Conservation (phyloP, 1,284 basidiomycete species). For the Apiotrichum brassicae region DNA sequence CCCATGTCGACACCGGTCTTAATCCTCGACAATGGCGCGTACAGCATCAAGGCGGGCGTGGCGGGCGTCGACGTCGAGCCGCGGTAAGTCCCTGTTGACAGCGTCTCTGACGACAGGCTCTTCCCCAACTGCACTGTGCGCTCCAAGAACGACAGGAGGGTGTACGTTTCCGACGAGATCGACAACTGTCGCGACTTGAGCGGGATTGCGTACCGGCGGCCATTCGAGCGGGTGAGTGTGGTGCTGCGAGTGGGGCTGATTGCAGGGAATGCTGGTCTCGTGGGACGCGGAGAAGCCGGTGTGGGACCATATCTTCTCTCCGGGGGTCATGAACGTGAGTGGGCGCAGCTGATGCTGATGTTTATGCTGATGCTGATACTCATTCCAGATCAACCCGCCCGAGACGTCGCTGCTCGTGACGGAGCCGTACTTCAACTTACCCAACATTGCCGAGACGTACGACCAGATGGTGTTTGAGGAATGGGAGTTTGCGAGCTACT, state of each 20-base stretch:
- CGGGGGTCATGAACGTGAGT: conserved; percentile 61
- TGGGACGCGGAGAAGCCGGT: conserved; percentile 89
- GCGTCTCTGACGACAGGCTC: conserved; percentile 49
- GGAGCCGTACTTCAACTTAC: conserved; percentile 88
- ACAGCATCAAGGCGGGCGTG: conserved; percentile 68
- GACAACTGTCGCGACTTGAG: conserved; percentile 67
- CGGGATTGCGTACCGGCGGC: conserved; percentile 68
- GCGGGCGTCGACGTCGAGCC: conserved; percentile 42
- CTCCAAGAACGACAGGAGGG: conserved; percentile 68
- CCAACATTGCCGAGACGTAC: conserved; percentile 81
- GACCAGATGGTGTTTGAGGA: conserved; percentile 95
- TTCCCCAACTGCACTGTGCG: conserved; percentile 72
- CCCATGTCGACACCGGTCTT: conserved; percentile 49
- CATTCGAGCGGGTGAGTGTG: conserved; percentile 68
- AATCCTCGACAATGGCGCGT: conserved; percentile 79
- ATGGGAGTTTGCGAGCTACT: conserved; percentile 82
- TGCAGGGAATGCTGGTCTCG: conserved; percentile 77
- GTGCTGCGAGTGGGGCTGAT: background rate
- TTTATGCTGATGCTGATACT: background rate
- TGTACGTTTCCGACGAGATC: conserved; percentile 76
- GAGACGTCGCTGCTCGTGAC: conserved; percentile 73
- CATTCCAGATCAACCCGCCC: conserved; percentile 59
- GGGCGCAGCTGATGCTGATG: background rate
- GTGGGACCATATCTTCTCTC: conserved; percentile 78
- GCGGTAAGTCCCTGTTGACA: conserved; percentile 20